A percentile compares a stretch with the other conserved stretches of the same genome.
phyloP scores from a whole-genome alignment of 2,329 filamentous ascomycete species.

The Penicillium hesseltinei region DNA sequence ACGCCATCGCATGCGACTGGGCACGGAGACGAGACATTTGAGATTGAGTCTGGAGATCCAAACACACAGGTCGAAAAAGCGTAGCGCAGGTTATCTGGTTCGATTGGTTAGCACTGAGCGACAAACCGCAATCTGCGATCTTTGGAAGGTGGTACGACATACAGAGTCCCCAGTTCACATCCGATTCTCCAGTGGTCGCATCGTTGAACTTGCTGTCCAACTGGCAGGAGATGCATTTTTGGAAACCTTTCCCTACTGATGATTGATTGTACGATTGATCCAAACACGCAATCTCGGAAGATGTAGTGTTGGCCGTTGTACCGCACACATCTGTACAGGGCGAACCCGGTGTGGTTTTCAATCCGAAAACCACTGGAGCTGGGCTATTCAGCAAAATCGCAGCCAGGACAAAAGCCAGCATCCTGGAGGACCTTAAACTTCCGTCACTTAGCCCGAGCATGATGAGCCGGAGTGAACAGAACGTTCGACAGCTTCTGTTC shows the following conservation, averaged over 20 bases:
- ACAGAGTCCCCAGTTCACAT: constrained; percentile 49
- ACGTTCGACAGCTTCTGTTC: constrained; percentile 3
- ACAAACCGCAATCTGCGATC: neutral
- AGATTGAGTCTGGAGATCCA: constrained; percentile 37
- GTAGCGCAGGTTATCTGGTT: constrained; percentile 47
- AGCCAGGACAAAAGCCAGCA: constrained; percentile 18
- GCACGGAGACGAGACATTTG: constrained; percentile 45
- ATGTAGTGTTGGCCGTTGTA: constrained; percentile 38
- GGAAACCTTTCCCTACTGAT: constrained; percentile 35
- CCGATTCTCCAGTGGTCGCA: constrained; percentile 36
- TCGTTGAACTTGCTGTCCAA: constrained; percentile 41
- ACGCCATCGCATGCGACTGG: constrained; percentile 44
- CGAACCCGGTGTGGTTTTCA: constrained; percentile 38
- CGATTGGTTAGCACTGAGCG: neutral
- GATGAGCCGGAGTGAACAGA: constrained; percentile 10
- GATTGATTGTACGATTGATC: constrained; percentile 39
- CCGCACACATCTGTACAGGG: constrained; percentile 39
- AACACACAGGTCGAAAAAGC: constrained; percentile 46
- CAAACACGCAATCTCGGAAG: constrained; percentile 42
- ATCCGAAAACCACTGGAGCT: constrained; percentile 22
- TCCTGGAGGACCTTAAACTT: constrained; percentile 13
- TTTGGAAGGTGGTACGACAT: constrained; percentile 21
- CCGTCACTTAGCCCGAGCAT: constrained; percentile 24
- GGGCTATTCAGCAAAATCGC: constrained; percentile 20
- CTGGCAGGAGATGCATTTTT: constrained; percentile 44